Percentiles rank a stretch among this genome's conserved stretches.
Evolutionary conservation across 768 basidiomycete genomes (phyloP).

Genomic region (Boletus patriciae): DNA sequence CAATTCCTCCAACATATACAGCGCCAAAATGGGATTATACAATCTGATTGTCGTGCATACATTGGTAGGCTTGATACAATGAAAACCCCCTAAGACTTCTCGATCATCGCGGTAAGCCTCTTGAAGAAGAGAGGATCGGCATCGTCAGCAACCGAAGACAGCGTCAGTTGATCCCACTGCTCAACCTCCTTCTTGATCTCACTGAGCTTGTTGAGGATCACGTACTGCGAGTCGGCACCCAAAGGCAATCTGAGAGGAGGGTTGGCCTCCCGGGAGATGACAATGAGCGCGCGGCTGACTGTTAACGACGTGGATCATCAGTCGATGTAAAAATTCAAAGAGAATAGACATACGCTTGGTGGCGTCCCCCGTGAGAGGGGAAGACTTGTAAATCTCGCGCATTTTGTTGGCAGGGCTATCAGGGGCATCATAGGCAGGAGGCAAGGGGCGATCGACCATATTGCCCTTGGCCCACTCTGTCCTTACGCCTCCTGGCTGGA

Average conservation of each 20-base stretch:
- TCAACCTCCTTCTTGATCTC: conserved; percentile 20
- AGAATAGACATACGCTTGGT: conserved; percentile 10
- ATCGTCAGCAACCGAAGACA: conserved; percentile 24
- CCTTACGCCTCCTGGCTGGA: conserved; percentile 22
- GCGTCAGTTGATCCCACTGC: conserved; percentile 10
- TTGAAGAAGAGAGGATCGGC: conserved; percentile 16
- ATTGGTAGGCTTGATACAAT: neutral
- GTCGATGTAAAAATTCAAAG: neutral
- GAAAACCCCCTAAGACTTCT: neutral
- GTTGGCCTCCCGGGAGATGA: conserved; percentile 18
- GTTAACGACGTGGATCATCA: neutral
- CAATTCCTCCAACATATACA: conserved; percentile 14
- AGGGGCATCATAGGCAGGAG: conserved; percentile 15
- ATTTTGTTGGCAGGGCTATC: conserved; percentile 18
- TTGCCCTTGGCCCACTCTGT: conserved; percentile 23
- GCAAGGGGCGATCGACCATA: conserved; percentile 16
- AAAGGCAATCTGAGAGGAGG: conserved; percentile 24
- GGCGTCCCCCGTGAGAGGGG: neutral
- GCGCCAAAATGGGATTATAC: neutral
- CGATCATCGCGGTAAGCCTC: neutral
- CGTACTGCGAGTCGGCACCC: conserved; percentile 18
- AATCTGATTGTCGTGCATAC: neutral
- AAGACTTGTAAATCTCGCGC: conserved; percentile 6
- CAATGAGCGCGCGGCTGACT: conserved; percentile 19
- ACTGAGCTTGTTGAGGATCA: conserved; percentile 15